A percentile compares a stretch with the other conserved stretches of the same genome.
Evolutionary conservation across 2,329 filamentous ascomycete genomes (phyloP).

Genomic region (Trichoderma hamatum): DNA sequence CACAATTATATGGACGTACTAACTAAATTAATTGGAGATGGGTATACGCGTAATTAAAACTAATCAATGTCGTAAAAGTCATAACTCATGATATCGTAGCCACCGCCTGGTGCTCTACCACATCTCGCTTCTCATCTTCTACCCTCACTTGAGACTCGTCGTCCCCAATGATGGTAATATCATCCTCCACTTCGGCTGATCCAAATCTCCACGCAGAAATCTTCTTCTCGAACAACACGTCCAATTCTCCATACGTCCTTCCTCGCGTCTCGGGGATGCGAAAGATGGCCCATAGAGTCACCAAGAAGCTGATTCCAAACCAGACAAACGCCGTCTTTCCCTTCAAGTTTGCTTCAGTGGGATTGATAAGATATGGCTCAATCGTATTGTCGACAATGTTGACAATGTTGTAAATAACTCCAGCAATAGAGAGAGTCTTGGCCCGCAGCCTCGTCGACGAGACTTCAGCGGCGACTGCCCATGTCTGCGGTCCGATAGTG

Average conservation of each 20-base stretch:
- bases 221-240: slow-evolving; percentile 36
- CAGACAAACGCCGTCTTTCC: slow-evolving; percentile 37
- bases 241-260: slow-evolving; percentile 36
- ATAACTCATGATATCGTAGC: slow-evolving; percentile 11
- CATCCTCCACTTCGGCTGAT: slow-evolving; percentile 14
- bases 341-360: slow-evolving; percentile 40
- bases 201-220: slow-evolving; percentile 39
- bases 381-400: slow-evolving; percentile 32
- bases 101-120: background rate
- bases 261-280: slow-evolving; percentile 35
- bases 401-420: slow-evolving; percentile 30
- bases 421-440: slow-evolving; percentile 33
- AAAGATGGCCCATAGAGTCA: slow-evolving; percentile 34
- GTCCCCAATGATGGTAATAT: slow-evolving; percentile 3
- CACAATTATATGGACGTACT: too few species aligned
- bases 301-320: slow-evolving; percentile 26
- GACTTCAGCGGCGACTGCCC: slow-evolving; percentile 28
- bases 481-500: slow-evolving; percentile 25
- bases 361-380: slow-evolving; percentile 42
- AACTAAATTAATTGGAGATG: background rate
- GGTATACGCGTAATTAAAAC: background rate
- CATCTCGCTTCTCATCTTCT: slow-evolving; percentile 13
- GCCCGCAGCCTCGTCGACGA: slow-evolving; percentile 26
- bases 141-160: background rate
- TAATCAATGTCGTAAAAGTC: background rate